These are phyloP conservation scores for Neonectria punicea DNA, from an alignment of 2,329 filamentous ascomycete genomes.

Conservation along the genomic window DNA sequence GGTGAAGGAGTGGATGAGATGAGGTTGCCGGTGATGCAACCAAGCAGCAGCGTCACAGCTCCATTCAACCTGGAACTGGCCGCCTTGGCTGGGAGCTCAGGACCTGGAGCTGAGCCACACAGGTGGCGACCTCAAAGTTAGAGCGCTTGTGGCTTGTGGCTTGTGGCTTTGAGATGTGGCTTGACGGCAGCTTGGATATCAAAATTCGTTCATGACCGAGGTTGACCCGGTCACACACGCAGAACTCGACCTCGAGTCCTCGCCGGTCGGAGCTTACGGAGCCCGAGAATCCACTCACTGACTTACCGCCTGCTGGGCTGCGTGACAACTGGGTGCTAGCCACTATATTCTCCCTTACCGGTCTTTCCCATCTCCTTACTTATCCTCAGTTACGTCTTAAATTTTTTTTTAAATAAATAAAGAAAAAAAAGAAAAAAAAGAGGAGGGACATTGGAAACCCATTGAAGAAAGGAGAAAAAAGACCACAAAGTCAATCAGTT, in stretches of 20 bases:
- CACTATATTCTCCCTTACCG: background rate
- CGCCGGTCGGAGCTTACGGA: background rate
- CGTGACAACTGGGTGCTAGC: background rate
- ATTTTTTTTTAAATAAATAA: too few relatives aligned
- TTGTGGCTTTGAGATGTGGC: slow-evolving; percentile 9
- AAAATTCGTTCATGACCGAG: background rate
- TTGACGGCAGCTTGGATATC: background rate
- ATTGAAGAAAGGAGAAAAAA: background rate
- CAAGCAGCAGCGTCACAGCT: slow-evolving; percentile 42
- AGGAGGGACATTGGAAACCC: background rate
- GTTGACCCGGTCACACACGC: slow-evolving; percentile 1
- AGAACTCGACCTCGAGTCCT: slow-evolving; percentile 5
- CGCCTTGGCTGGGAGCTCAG: slow-evolving; percentile 19
- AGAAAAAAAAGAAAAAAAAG: background rate
- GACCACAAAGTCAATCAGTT: background rate
- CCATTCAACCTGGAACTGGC: slow-evolving; percentile 28
- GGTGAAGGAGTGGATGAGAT: slow-evolving; percentile 36
- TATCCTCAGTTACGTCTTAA: background rate
- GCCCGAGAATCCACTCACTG: background rate
- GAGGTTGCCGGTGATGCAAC: slow-evolving; percentile 46
- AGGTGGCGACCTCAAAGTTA: background rate
- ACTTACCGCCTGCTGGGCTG: background rate
- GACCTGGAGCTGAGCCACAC: slow-evolving; percentile 31
- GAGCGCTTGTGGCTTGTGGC: background rate
- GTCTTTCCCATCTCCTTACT: background rate